Conservation (phyloP, 305 asterid genomes). For the Rubia tinctorum region DNA sequence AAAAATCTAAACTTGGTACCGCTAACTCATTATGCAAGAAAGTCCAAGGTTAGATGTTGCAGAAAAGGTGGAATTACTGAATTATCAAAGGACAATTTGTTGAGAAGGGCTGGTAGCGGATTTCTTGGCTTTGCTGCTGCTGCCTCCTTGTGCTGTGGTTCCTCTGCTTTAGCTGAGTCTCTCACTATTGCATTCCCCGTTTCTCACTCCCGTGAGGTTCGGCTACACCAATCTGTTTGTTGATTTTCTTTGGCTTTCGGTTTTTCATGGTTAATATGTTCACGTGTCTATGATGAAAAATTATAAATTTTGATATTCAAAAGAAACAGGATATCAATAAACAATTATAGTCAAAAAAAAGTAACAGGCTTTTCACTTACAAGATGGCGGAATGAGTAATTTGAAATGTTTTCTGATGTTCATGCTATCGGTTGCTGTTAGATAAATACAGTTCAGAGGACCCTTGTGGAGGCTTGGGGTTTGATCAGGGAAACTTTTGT, state of each 20-base stretch:
- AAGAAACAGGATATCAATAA: not conserved
- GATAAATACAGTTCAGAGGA: conserved; percentile 91
- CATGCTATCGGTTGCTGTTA: conserved; percentile 4
- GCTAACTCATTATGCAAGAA: conserved; percentile 19
- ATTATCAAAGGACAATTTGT: conserved; percentile 32
- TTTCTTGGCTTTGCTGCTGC: conserved; percentile 75
- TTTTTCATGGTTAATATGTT: not conserved
- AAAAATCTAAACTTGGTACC: conserved; percentile 28
- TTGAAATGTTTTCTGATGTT: conserved; percentile 2
- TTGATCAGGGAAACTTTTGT: conserved; percentile 87
- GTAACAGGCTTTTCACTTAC: too few relatives aligned
- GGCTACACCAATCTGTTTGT: not conserved
- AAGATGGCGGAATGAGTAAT: not conserved
- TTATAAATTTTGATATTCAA: not conserved
- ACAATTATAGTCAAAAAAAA: too few relatives aligned
- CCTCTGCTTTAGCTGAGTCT: conserved; percentile 73
- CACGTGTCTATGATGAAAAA: not conserved
- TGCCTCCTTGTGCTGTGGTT: conserved; percentile 40
- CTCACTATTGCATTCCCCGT: conserved; percentile 88
- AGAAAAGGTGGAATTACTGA: conserved; percentile 16
- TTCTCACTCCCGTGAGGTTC: conserved; percentile 84
- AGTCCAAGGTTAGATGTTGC: conserved; percentile 2
- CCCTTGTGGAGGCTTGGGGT: conserved; percentile 97
- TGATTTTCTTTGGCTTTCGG: not conserved
- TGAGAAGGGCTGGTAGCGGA: conserved; percentile 53